Evolutionary conservation across 345 rosid genomes (phyloP), one percentile per base, ranked within the genome.

Genomic region (Boechera retrofracta): DNA sequence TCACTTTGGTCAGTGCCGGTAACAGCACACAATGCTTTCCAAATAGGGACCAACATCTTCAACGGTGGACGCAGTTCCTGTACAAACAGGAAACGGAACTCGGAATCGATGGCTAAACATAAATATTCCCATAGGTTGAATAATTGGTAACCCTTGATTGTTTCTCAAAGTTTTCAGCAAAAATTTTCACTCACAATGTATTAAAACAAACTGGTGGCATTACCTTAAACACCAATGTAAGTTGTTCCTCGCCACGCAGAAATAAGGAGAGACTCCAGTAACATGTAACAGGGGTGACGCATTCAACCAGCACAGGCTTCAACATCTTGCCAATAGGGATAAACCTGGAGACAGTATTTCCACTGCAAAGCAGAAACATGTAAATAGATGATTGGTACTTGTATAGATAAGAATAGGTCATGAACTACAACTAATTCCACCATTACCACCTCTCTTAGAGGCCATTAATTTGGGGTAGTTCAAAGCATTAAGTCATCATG

Each of bases 251-350:
- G 5, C 79, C 95, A 3, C 77, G 82, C 52, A 89, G 67, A 80
- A 85, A 58, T 67, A 92, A 83, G 39, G 93, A 91, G 65, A 92
- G 83, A 72, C 87, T 88, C 99, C 94, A 89, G 77, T 88, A 95
- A 80, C 98, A 95, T 69, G 97, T 87, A 41, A 92, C 61, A 0
- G 99, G 93, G 6, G 88, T 89, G 64, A 89, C 89, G 51, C 91
- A 87, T 81, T 94, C 97, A 24, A 85, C 77, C 71, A 94, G 75
- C 48, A 92, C 84, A n/a, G 97, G 95, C 84, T 86, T 94, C 88
- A 92, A 80, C 42, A 92, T 84, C 81, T 86, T 88, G 83, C 75
- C 85, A n/a, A 84, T 52, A 3, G 98, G 96, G 44, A 92, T 84
- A 83, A 91, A 92, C 44, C 81, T 84, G 62, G 82, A 90, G 18